Percentiles rank a stretch among this genome's conserved stretches.
Conservation (phyloP, 108 stramenopile genomes). For the Cylindrotheca closterium region DNA sequence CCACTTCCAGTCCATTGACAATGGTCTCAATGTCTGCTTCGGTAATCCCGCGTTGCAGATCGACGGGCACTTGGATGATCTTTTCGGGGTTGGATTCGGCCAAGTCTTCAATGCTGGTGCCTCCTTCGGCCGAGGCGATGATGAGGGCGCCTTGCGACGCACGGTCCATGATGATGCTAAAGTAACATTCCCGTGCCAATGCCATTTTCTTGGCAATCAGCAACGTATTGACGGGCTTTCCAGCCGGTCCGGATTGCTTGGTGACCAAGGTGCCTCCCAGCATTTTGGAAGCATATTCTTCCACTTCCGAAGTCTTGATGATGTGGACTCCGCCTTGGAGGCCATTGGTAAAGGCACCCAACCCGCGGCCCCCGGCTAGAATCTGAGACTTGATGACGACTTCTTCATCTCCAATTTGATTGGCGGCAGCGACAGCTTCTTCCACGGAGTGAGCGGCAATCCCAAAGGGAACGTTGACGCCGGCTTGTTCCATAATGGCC, state of each 20-base stretch:
- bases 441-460: slow-evolving; percentile 30
- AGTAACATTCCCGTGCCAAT: slow-evolving; percentile 83
- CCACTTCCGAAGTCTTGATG: slow-evolving; percentile 37
- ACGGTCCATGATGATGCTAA: slow-evolving; percentile 86
- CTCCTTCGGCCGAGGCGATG: slow-evolving; percentile 72
- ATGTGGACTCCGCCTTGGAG: slow-evolving; percentile 74
- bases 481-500: slow-evolving; percentile 58
- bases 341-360: slow-evolving; percentile 69
- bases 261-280: slow-evolving; percentile 69
- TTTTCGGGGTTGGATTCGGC: slow-evolving; percentile 66
- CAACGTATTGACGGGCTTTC: slow-evolving; percentile 71
- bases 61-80: slow-evolving; percentile 81
- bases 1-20: slow-evolving; percentile 51
- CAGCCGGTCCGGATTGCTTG: slow-evolving; percentile 74
- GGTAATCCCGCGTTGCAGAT: slow-evolving; percentile 76
- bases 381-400: slow-evolving; percentile 76
- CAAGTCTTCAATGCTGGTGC: slow-evolving; percentile 86
- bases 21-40: slow-evolving; percentile 57
- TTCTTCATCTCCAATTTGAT: slow-evolving; percentile 27
- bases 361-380: slow-evolving; percentile 63
- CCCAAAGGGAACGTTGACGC: slow-evolving; percentile 59
- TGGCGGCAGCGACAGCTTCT: slow-evolving; percentile 36
- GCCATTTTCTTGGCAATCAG: slow-evolving; percentile 77
- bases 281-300: slow-evolving; percentile 51
- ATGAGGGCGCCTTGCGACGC: slow-evolving; percentile 79